Percentiles rank a stretch among this genome's conserved stretches.
Evolutionary conservation across 768 basidiomycete genomes (phyloP).

Genomic region (Lactarius sanguifluus): DNA sequence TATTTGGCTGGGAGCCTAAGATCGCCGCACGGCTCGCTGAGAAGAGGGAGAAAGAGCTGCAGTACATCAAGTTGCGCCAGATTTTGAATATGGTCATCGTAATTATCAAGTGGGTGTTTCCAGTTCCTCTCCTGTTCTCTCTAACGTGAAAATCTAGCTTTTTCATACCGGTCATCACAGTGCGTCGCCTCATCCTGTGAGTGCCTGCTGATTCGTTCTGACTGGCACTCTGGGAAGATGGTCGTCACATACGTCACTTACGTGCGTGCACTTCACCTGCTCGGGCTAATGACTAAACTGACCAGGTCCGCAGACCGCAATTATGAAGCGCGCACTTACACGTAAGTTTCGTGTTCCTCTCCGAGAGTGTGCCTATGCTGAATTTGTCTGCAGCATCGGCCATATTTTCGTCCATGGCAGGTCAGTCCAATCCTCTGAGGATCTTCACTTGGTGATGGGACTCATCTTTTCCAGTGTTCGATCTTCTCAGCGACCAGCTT

Average conservation of each 20-base stretch:
- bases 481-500: conserved; percentile 39
- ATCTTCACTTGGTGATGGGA: neutral
- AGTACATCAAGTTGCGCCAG: conserved; percentile 38
- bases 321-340: conserved; percentile 38
- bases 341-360: conserved; percentile 17
- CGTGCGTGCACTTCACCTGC: conserved; percentile 2
- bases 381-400: conserved; percentile 28
- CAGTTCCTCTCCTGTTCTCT: neutral
- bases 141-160: conserved; percentile 31
- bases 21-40: conserved; percentile 36
- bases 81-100: conserved; percentile 38
- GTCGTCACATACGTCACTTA: conserved; percentile 40
- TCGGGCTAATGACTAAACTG: neutral
- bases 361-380: neutral
- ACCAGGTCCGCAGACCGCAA: conserved; percentile 30
- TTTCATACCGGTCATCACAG: conserved; percentile 42
- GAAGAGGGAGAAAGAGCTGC: conserved; percentile 44
- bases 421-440: neutral
- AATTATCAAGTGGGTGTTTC: conserved; percentile 35
- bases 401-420: conserved; percentile 36
- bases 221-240: conserved; percentile 32
- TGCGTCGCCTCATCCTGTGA: neutral
- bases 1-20: conserved; percentile 64
- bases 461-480: conserved; percentile 37
- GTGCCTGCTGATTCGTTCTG: neutral